Base-by-base conservation (phyloP, 2,329 filamentous ascomycete genomes). In the Stylonectria norvegica region DNA sequence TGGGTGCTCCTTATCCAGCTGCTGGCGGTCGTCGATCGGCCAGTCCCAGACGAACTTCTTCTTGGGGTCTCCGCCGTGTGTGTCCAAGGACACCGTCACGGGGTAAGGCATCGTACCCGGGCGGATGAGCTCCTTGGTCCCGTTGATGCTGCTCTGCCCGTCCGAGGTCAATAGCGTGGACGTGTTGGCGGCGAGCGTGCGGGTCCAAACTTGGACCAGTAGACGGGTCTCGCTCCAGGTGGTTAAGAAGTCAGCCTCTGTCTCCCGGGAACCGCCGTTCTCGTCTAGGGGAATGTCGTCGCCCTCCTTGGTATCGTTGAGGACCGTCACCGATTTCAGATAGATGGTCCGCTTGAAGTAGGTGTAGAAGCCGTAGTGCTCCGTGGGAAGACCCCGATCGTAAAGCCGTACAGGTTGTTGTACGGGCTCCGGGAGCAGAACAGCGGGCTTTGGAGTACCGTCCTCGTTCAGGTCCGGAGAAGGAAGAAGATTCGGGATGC, bases 281-380 rank as follows among this genome's bases (percentile, higher is more conserved):
- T 67, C 53, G 50, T 83, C 79, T 18, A 70, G 64, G 1, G 71
- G 64, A 3, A 71, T 61, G 22, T 25, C 22, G 12, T 25, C 22
- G 22, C 22, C 59, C 6, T 59, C 60, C n/a, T 67, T 59, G 12
- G 70, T 70, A n/a, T 57, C 57, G 47, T 75, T 73, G 42, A 78
- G 59, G 1, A 67, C 61, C 1, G 65, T 64, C 9, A 73, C 67
- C 12, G 79, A 81, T 52, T 82, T 80, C 47, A 95, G 72, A 69
- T 91, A 95, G 48, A 95, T 87, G 7, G 84, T 85, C 50, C 89
- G 87, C 65, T 89, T 83, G 64, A 86, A 97, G 70, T 95, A 94
- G 1, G 79, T 86, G 68, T 95, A 96, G 67, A 96, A 96, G 3
- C 88, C 89, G 63, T 94, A 96, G 65, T 95, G 89, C 62, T 97